phyloP scores from a whole-genome alignment of 441 rosid genomes.

The Cnidoscolus chayamansa region DNA sequence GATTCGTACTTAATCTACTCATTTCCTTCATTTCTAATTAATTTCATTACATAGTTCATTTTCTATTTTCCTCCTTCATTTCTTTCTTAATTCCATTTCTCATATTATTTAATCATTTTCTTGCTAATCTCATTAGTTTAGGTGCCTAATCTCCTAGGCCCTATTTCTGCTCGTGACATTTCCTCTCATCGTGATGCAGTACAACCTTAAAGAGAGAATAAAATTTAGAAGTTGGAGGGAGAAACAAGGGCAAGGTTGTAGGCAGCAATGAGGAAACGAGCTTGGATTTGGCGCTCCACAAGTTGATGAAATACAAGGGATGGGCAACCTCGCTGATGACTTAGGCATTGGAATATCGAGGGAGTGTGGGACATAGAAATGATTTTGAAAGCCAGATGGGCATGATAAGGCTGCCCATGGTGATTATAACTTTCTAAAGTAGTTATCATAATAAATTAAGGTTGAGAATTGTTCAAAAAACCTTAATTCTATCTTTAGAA shows the following conservation, averaged over 20 bases:
- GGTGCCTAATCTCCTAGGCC: no score
- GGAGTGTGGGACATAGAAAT: conserved; percentile 51
- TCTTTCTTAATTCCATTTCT: no score
- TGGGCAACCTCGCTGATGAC: conserved; percentile 33
- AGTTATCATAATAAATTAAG: conserved; percentile 47
- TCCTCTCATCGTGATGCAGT: not conserved
- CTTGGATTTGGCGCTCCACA: conserved; percentile 56
- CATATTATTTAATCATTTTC: no score
- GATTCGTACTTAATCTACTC: no score
- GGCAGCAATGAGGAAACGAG: conserved; percentile 63
- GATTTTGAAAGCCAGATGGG: conserved; percentile 38
- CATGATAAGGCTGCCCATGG: conserved; percentile 30
- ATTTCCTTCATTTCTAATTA: no score
- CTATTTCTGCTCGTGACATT: no score
- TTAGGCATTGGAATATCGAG: conserved; percentile 22
- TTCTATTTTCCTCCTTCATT: no score
- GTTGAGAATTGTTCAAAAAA: not conserved
- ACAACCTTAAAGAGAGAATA: conserved; percentile 64
- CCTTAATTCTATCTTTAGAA: no score
- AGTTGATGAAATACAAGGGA: conserved; percentile 35
- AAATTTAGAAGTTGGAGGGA: conserved; percentile 37
- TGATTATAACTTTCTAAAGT: conserved; percentile 40
- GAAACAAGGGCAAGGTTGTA: conserved; percentile 34
- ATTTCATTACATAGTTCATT: no score
- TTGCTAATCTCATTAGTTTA: no score